Evolutionary conservation across 352 stramenopile species (phyloP).

Genomic region (Phytopythium boreale): DNA sequence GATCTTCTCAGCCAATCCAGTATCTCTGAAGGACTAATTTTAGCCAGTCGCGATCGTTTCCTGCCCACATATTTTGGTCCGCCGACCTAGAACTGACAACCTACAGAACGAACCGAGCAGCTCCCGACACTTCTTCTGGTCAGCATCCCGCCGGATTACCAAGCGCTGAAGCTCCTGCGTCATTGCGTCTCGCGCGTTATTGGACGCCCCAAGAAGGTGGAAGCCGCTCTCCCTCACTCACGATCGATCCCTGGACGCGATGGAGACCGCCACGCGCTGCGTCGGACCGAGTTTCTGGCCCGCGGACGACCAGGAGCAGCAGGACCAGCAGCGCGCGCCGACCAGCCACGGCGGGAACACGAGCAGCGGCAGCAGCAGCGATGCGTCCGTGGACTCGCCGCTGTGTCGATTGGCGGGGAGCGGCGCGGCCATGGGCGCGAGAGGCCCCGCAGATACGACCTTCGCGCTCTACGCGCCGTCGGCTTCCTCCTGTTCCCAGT

Average conservation of each 20-base stretch:
- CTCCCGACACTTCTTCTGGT: not conserved
- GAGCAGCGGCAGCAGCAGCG: not conserved
- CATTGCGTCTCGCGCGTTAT: not conserved
- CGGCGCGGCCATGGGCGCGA: too few relatives aligned
- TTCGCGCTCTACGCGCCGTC: not conserved
- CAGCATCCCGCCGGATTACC: not conserved
- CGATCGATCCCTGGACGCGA: not conserved
- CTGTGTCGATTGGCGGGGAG: too few relatives aligned
- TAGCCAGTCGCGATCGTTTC: slow-evolving; percentile 3
- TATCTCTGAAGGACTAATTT: not conserved
- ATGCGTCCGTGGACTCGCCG: not conserved
- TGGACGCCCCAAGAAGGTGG: not conserved
- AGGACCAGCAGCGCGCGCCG: not conserved
- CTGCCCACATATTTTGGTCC: not conserved
- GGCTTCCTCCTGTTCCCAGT: slow-evolving; percentile 7
- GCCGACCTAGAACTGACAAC: not conserved
- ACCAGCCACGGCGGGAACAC: not conserved
- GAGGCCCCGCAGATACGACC: not conserved
- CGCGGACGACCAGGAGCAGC: not conserved
- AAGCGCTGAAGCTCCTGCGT: not conserved
- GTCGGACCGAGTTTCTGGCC: slow-evolving; percentile 6
- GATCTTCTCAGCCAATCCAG: slow-evolving; percentile 2
- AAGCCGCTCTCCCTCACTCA: not conserved
- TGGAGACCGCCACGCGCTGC: not conserved
- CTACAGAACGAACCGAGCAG: not conserved